Conservation (phyloP, 2,329 filamentous ascomycete species). For the Rutstroemia sp. region DNA sequence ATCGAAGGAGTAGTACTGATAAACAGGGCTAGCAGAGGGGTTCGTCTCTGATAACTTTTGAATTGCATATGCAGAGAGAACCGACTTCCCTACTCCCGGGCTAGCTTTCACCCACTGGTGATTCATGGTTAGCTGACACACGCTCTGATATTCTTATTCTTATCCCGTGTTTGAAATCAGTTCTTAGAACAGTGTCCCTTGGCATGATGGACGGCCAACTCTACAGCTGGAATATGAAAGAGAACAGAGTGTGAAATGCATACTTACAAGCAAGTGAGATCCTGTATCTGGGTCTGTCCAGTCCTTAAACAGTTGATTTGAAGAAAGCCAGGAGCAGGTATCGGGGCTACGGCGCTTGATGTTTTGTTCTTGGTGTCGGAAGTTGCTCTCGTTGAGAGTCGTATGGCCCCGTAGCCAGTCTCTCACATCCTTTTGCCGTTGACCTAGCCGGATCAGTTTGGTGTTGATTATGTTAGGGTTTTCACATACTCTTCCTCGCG, state of each 20-base stretch:
- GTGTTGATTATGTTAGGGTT: not conserved
- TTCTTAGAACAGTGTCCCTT: no score
- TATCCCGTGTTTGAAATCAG: no score
- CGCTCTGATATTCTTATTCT: no score
- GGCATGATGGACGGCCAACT: no score
- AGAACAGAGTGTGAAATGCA: not conserved
- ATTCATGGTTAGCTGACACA: not conserved
- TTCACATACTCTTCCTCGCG: not conserved
- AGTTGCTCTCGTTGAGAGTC: not conserved
- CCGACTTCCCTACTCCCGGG: not conserved
- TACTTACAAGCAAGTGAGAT: not conserved
- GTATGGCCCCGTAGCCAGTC: not conserved
- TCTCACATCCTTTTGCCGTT: slow-evolving; percentile 1
- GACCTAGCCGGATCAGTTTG: not conserved
- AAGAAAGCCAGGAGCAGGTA: slow-evolving; percentile 1
- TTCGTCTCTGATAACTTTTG: not conserved
- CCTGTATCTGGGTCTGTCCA: not conserved
- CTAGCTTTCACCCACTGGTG: not conserved
- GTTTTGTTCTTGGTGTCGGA: not conserved
- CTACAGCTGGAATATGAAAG: not conserved
- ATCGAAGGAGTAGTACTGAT: slow-evolving; percentile 3
- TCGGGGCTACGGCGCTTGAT: not conserved
- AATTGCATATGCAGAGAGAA: not conserved
- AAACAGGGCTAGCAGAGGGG: not conserved
- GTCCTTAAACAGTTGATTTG: not conserved